phyloP scores from a whole-genome alignment of 179 eudicot genomes.

The Silene noctiflora region DNA sequence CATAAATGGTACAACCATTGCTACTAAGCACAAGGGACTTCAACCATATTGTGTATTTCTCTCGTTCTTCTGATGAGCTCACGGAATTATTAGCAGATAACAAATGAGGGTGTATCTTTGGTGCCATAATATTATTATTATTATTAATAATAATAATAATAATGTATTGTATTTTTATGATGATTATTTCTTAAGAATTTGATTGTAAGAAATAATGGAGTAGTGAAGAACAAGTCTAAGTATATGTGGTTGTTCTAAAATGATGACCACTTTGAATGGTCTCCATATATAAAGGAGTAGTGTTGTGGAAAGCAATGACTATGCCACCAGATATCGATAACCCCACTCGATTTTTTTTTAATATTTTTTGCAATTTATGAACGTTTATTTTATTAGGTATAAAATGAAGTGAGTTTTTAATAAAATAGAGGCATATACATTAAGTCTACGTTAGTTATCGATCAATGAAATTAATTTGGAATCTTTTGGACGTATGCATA shows the following conservation, averaged over 20 bases:
- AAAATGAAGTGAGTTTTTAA: not conserved
- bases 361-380: slow-evolving; percentile 13
- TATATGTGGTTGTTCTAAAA: slow-evolving; percentile 7
- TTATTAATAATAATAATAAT: too few species aligned
- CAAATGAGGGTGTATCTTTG: slow-evolving; percentile 39
- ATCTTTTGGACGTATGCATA: not conserved
- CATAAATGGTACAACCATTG: slow-evolving; percentile 65
- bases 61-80: slow-evolving; percentile 15
- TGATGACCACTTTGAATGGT: slow-evolving; percentile 16
- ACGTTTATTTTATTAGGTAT: slow-evolving; percentile 11
- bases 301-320: slow-evolving; percentile 23
- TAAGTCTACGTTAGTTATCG: not conserved
- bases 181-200: not conserved
- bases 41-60: slow-evolving; percentile 71
- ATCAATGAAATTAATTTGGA: slow-evolving; percentile 7
- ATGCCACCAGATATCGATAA: slow-evolving; percentile 6
- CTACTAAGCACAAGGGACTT: slow-evolving; percentile 59
- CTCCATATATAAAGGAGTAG: slow-evolving; percentile 21
- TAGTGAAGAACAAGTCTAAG: not conserved
- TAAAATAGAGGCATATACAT: not conserved
- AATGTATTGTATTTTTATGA: too few species aligned
- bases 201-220: slow-evolving; percentile 1
- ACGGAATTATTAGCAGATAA: not conserved
- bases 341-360: slow-evolving; percentile 9
- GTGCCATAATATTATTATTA: slow-evolving; percentile 25